Percentiles rank a stretch among this genome's conserved stretches.
Evolutionary conservation across 2,329 filamentous ascomycete genomes (phyloP).

Genomic region (Aspergillus pseudotamarii): DNA sequence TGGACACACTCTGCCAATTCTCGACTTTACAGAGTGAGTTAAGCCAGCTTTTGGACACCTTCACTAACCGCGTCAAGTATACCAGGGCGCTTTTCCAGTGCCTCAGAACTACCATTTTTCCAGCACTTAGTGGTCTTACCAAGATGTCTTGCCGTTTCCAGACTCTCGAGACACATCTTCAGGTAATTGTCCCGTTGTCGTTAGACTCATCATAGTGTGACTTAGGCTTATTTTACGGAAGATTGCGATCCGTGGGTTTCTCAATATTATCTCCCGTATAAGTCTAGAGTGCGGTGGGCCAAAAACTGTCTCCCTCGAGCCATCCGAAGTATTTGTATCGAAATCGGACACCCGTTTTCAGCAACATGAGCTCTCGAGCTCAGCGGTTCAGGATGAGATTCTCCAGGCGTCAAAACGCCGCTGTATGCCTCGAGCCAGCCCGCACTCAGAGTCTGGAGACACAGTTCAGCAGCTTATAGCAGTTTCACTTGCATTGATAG

Average conservation of each 20-base stretch:
- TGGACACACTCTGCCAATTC: constrained; percentile 25
- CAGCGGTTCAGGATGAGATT: constrained; percentile 19
- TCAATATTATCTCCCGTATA: constrained; percentile 7
- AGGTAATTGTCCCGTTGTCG: constrained; percentile 27
- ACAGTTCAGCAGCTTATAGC: constrained; percentile 37
- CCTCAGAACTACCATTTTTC: constrained; percentile 30
- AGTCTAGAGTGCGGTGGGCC: neutral
- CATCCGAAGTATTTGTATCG: neutral
- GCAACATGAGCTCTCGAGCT: constrained; percentile 10
- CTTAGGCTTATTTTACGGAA: constrained; percentile 23
- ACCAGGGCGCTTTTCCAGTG: constrained; percentile 24
- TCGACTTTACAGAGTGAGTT: constrained; percentile 34
- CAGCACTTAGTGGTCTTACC: constrained; percentile 28
- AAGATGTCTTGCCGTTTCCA: constrained; percentile 21
- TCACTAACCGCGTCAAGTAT: constrained; percentile 22
- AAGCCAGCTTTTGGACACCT: constrained; percentile 31
- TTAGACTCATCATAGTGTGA: neutral
- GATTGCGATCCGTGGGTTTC: constrained; percentile 27
- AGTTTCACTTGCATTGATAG: constrained; percentile 38
- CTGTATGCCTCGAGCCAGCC: constrained; percentile 36
- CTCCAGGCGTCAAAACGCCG: constrained; percentile 37
- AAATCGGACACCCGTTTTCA: constrained; percentile 12
- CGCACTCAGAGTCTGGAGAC: constrained; percentile 35
- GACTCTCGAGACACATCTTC: constrained; percentile 32
- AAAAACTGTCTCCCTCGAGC: neutral